phyloP scores from a whole-genome alignment of 306 rosid species.

The Prunus fruticosa region DNA sequence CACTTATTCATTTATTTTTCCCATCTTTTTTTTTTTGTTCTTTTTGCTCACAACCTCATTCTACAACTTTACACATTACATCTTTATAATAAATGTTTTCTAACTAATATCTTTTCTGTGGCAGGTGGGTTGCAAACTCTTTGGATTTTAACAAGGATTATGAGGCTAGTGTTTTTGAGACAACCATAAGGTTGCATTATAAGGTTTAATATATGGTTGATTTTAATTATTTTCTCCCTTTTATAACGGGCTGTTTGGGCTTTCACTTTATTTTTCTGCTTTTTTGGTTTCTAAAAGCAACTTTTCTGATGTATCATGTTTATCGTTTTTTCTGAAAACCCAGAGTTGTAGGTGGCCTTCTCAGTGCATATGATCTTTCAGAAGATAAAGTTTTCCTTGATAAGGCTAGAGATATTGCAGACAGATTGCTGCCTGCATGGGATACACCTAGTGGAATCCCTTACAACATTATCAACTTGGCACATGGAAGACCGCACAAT shows the following conservation, averaged over 20 bases:
- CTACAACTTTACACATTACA: background rate
- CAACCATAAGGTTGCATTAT: conserved; percentile 97
- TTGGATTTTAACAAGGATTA: conserved; percentile 96
- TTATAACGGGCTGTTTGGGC: conserved; percentile 23
- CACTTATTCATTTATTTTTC: background rate
- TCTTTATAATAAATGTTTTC: background rate
- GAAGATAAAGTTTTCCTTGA: conserved; percentile 81
- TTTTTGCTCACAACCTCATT: background rate
- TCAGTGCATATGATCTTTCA: conserved; percentile 95
- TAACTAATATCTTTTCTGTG: conserved; percentile 24
- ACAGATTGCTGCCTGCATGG: conserved; percentile 97
- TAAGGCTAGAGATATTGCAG: conserved; percentile 93
- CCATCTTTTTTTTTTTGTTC: background rate
- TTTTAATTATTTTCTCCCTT: conserved; percentile 24
- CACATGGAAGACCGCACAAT: conserved; percentile 74
- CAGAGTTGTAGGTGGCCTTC: conserved; percentile 99
- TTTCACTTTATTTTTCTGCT: background rate
- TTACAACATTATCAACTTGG: conserved; percentile 85
- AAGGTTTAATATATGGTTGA: conserved; percentile 80
- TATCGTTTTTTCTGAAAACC: conserved; percentile 34
- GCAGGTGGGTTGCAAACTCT: conserved; percentile 83
- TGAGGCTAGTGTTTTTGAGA: conserved; percentile 98
- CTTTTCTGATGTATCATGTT: conserved; percentile 12
- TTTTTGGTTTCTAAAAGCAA: conserved; percentile 13
- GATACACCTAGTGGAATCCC: conserved; percentile 90